Percentiles rank a stretch among this genome's conserved stretches.
Conservation (phyloP, 225 moss, liverwort and hornwort genomes). For the Antitrichia curtipendula region DNA sequence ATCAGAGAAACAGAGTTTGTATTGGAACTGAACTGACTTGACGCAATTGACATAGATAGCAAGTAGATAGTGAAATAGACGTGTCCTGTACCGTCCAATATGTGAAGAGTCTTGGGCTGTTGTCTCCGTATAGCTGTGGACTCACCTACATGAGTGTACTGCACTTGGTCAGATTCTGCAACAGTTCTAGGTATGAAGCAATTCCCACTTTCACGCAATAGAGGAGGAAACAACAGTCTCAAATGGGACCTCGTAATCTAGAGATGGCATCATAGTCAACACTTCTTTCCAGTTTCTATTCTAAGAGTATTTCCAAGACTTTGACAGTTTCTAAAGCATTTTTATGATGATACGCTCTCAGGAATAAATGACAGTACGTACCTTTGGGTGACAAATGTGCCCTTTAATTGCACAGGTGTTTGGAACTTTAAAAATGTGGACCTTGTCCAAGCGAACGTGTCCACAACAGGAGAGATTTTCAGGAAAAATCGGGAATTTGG, state of each 20-base stretch:
- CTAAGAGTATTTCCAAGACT: not conserved
- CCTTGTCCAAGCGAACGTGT: not conserved
- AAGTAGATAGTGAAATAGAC: not conserved
- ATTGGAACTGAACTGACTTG: not conserved
- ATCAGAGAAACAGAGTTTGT: not conserved
- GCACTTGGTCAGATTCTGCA: not conserved
- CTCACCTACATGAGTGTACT: conserved; percentile 20
- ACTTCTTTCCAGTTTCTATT: not conserved
- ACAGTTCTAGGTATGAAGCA: not conserved
- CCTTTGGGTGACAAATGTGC: not conserved
- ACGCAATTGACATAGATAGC: no score
- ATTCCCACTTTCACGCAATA: not conserved
- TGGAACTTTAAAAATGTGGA: not conserved
- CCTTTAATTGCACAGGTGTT: not conserved
- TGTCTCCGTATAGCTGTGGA: conserved; percentile 38
- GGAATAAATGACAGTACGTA: no score
- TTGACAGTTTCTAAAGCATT: not conserved
- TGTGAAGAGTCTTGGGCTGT: conserved; percentile 38
- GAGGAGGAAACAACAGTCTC: not conserved
- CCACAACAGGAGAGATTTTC: not conserved
- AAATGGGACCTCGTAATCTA: not conserved
- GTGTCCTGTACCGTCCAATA: conserved; percentile 35
- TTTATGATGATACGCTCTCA: no score
- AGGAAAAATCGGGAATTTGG: not conserved
- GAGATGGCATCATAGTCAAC: not conserved